These are phyloP conservation scores for Scutellaria galericulata DNA, from an alignment of 257 asterid species.

Conservation along the genomic window DNA sequence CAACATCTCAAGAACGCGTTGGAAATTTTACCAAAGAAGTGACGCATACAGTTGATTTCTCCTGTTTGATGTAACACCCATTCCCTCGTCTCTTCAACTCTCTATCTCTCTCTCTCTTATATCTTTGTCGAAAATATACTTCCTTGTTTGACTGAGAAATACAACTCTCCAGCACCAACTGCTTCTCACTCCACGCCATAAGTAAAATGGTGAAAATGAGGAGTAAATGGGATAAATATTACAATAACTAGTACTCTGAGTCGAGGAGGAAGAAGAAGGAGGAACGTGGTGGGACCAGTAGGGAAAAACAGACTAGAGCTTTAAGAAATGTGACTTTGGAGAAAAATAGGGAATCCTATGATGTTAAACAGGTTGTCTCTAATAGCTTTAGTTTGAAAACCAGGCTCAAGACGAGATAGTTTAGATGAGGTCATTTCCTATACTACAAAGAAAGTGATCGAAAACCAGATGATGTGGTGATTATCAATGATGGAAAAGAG, in stretches of 20 bases:
- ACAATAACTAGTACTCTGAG: not conserved
- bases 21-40: no score
- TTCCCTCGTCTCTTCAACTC: no score
- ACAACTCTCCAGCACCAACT: no score
- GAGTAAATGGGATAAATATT: slow-evolving; percentile 30
- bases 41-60: no score
- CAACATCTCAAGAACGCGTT: no score
- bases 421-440: slow-evolving; percentile 26
- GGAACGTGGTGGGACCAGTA: not conserved
- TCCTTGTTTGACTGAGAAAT: no score
- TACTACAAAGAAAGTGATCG: not conserved
- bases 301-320: not conserved
- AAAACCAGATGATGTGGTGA: not conserved
- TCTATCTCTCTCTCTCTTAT: no score
- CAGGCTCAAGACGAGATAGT: slow-evolving; percentile 15
- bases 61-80: no score
- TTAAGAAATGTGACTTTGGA: not conserved
- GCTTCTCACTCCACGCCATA: no score
- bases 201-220: slow-evolving; percentile 25
- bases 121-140: no score
- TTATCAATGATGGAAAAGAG: not conserved
- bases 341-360: not conserved
- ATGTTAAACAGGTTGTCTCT: slow-evolving; percentile 30
- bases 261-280: not conserved
- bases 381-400: slow-evolving; percentile 28